Evolutionary conservation across 2,329 filamentous ascomycete species (phyloP), one percentile per base, ranked within the genome.

Genomic region (Colletotrichum ledebouriae): DNA sequence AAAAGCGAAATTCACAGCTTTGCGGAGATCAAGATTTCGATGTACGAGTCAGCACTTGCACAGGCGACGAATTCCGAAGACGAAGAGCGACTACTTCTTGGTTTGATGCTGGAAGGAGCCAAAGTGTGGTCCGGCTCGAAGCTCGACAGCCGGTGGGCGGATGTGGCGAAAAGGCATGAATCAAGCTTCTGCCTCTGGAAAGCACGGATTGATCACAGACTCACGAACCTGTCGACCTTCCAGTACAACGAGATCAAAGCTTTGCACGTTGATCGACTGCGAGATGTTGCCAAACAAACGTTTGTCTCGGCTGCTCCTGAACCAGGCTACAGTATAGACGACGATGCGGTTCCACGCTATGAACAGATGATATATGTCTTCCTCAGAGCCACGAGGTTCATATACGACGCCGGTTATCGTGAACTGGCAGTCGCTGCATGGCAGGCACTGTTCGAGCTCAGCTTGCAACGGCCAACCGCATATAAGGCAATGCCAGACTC

Each of bases 391-490:
- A 95, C 93, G 0, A 78, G 88, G 2, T 92, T 96, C 74, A 83
- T 95, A 34, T 84, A 89, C 50, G 91, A 97, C 75, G 84, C 92
- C 52, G 95, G 95, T 0, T 97, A 92, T 75, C 82, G 85, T 50
- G 95, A 98, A 76, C 82, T 93, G 34, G 90, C 93, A 1, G 82
- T 92, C 3, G 93, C 90, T 10, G 84, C 91, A 5, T 98, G 95
- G 94, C 95, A 98, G 79, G 92, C 89, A 6, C 73, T 92, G 1
- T 79, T 98, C 0, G 95, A 98, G 75, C 83, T 91, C 59, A 89
- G 87, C 17, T 86, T 94, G 67, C 89, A 88, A 53, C 83, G 83
- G 3, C 89, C 92, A 3, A 59, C 73, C 3, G 63, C 12, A 9
- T 53, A 74, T 46, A 71, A 73, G 2, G 61, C 73, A 11, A 72